A percentile compares a stretch with the other conserved stretches of the same genome.
These are phyloP conservation scores for Coemansia sp. DNA, from an alignment of 192 early-diverging fungal genomes.

Conservation along the genomic window DNA sequence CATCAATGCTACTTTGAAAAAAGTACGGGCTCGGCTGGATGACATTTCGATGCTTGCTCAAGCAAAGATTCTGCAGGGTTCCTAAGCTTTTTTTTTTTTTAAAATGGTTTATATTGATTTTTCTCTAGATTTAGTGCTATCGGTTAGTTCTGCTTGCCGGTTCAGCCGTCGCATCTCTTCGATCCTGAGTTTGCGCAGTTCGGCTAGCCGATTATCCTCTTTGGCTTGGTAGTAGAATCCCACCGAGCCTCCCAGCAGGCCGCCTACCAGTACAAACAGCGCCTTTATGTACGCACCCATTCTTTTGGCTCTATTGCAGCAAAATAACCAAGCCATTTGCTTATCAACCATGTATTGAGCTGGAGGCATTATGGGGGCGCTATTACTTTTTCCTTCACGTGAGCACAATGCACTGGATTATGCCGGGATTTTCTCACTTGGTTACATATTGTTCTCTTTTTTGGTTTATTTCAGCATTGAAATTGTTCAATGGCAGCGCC, in stretches of 20 bases:
- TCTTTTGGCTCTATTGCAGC: no score
- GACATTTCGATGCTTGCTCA: slow-evolving; percentile 50
- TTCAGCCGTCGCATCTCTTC: slow-evolving; percentile 40
- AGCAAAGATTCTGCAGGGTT: slow-evolving; percentile 31
- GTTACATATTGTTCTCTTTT: no score
- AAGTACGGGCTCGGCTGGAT: slow-evolving; percentile 38
- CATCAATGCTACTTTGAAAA: slow-evolving; percentile 38
- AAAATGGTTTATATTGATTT: not conserved
- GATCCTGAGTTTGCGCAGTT: slow-evolving; percentile 34
- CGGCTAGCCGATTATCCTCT: slow-evolving; percentile 28
- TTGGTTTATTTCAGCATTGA: no score
- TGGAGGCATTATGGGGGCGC: no score
- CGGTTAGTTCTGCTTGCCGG: slow-evolving; percentile 3
- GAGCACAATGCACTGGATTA: no score
- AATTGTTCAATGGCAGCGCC: slow-evolving; percentile 9
- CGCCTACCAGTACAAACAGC: slow-evolving; percentile 36
- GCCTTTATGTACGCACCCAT: slow-evolving; percentile 45
- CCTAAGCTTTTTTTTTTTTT: slow-evolving; percentile 4
- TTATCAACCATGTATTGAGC: no score
- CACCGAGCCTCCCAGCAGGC: slow-evolving; percentile 39
- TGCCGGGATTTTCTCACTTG: no score
- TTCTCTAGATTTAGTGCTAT: no score
- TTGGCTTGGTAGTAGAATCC: slow-evolving; percentile 45
- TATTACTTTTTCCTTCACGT: no score
- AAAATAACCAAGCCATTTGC: no score